Base-by-base conservation (phyloP, 345 rosid species). In the Hibiscus tridactylites region DNA sequence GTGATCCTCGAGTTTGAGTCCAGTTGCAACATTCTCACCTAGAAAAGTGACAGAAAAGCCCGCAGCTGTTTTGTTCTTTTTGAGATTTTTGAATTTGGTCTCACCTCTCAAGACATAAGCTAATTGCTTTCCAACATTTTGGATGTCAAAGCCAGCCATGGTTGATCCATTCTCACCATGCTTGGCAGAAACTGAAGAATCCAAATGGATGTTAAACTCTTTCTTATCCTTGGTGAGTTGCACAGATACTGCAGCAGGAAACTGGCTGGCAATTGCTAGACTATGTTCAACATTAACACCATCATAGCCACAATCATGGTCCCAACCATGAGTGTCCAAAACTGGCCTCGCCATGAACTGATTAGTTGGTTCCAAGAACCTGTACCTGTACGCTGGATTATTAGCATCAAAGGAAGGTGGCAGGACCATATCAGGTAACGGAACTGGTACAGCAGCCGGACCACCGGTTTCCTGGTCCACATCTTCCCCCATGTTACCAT, bases 61-160 rank as follows among this genome's bases (percentile, higher is more conserved):
- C 0, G 61, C 61, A 24, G 61, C 61, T 58, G 61, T 58, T 58
- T 24, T 58, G 61, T 58, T 58, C 33, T 3, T 58, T 24, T 24
- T 58, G 31, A 58, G 61, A 58, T 58, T 58, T 58, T 58, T 58
- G 61, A 58, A 58, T 24, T 58, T 58, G 61, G 61, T 58, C 61
- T 58, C 61, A 15, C 61, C 61, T 58, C 61, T 58, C 13, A 58
- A 3, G 24, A 58, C 33, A 58, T 58, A 58, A 24, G 62, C 62
- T 58, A 58, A 58, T 58, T 58, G 62, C 85, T 90, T 91, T 26
- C 98, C 97, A 2, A 91, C 88, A 77, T 88, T 94, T 79, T 94
- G 98, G 85, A 91, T 86, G 84, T 94, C 98, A 9, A 94, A 94
- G 39, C 98, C 98, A 50, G 86, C 96, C 98, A 94, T 90, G 74